Conservation (phyloP, 768 basidiomycete genomes). For the Boletus sp. region DNA sequence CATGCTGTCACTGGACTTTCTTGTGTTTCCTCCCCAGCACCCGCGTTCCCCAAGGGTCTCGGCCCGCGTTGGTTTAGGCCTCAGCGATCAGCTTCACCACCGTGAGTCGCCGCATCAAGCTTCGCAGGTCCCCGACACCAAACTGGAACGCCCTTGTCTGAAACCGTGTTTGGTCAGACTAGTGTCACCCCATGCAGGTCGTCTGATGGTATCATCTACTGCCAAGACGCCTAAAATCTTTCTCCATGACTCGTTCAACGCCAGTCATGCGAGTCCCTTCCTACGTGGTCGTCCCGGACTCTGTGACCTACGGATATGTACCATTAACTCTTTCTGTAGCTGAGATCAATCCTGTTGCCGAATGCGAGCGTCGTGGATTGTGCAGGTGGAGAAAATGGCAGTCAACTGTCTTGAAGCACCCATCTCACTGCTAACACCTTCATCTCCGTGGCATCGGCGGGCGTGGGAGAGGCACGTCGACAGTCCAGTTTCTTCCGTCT, state of each 20-base stretch:
- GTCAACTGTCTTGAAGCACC: neutral
- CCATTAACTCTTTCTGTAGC: neutral
- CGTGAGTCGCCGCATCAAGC: neutral
- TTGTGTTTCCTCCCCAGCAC: neutral
- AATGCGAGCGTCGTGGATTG: neutral
- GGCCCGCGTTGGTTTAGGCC: no score
- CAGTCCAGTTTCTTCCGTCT: neutral
- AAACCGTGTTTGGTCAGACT: neutral
- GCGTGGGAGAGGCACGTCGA: neutral
- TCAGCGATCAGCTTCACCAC: neutral
- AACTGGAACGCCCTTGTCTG: neutral
- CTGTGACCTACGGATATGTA: neutral
- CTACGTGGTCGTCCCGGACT: neutral
- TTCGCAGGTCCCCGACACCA: neutral
- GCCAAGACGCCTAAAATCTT: neutral
- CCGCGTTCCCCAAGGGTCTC: neutral
- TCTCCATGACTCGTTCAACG: neutral
- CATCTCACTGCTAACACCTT: neutral
- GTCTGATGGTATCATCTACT: neutral
- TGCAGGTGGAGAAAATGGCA: neutral
- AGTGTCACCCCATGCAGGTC: neutral
- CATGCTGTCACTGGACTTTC: no score
- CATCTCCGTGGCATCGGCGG: neutral
- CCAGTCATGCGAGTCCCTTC: neutral
- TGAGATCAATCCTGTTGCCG: neutral